phyloP scores from a whole-genome alignment of 345 rosid genomes.

The Dimocarpus longan region DNA sequence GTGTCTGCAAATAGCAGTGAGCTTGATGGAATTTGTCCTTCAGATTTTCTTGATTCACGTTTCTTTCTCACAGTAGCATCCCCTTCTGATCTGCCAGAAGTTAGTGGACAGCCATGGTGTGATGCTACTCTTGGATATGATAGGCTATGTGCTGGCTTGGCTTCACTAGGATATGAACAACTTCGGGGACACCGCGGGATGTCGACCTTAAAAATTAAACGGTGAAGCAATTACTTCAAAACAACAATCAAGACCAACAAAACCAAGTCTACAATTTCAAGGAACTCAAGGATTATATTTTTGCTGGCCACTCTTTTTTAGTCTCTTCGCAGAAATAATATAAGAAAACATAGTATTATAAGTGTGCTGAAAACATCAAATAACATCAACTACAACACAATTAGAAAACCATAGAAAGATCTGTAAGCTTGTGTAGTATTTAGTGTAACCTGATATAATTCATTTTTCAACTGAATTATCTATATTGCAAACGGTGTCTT shows the following conservation, averaged over 20 bases:
- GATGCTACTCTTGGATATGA: constrained; percentile 42
- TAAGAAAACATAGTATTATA: neutral
- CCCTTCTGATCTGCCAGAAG: constrained; percentile 63
- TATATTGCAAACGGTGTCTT: neutral
- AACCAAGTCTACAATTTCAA: neutral
- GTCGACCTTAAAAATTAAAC: constrained; percentile 49
- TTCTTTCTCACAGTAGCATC: constrained; percentile 37
- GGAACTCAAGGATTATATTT: neutral
- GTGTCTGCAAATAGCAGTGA: constrained; percentile 19
- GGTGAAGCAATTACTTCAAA: neutral
- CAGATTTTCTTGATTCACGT: constrained; percentile 27
- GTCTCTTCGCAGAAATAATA: neutral
- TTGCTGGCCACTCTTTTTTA: neutral
- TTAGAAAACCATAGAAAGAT: neutral
- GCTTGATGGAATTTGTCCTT: constrained; percentile 12
- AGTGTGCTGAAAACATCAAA: neutral
- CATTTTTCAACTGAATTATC: neutral
- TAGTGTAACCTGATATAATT: neutral
- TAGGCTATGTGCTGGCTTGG: constrained; percentile 45
- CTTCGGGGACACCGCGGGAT: constrained; percentile 36
- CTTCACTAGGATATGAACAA: constrained; percentile 31
- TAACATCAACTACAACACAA: neutral
- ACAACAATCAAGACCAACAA: constrained; percentile 7
- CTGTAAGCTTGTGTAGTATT: neutral
- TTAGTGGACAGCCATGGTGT: constrained; percentile 27